phyloP scores from a whole-genome alignment of 148 eudicot species.

The Dianthus caryophyllus region DNA sequence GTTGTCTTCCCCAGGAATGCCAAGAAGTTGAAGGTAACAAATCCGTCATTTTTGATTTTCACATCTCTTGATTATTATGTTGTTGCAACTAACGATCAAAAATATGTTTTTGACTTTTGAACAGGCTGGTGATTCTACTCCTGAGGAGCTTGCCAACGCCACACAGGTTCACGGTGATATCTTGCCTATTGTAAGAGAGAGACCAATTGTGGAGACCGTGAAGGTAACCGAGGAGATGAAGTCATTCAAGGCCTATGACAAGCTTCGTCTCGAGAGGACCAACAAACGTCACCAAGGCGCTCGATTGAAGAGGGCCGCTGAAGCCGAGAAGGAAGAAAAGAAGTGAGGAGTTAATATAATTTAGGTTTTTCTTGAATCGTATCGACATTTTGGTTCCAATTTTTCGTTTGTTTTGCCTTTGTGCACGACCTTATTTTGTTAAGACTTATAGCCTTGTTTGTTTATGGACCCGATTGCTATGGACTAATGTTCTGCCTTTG shows the following conservation, averaged over 20 bases:
- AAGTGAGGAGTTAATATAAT: background rate
- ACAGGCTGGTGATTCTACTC: constrained; percentile 65
- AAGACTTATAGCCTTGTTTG: background rate
- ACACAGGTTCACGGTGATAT: constrained; percentile 51
- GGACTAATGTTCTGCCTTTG: background rate
- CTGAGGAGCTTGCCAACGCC: constrained; percentile 55
- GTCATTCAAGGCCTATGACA: constrained; percentile 44
- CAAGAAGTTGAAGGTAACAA: constrained; percentile 51
- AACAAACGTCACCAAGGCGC: constrained; percentile 49
- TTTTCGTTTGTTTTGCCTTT: background rate
- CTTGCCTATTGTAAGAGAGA: constrained; percentile 41
- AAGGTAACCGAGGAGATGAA: constrained; percentile 55
- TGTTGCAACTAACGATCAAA: background rate
- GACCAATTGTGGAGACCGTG: constrained; percentile 41
- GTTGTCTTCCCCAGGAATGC: constrained; percentile 73
- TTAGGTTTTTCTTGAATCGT: background rate
- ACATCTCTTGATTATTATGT: no score
- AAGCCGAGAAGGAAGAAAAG: constrained; percentile 25
- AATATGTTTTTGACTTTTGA: background rate
- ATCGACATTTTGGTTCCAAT: background rate
- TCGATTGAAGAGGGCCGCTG: constrained; percentile 16
- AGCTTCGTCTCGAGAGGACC: constrained; percentile 51
- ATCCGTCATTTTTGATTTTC: background rate
- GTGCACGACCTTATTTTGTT: background rate
- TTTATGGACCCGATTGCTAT: background rate